These are phyloP conservation scores for Wickerhamiella brachini DNA, from an alignment of 805 yeast genomes.

Conservation along the genomic window DNA sequence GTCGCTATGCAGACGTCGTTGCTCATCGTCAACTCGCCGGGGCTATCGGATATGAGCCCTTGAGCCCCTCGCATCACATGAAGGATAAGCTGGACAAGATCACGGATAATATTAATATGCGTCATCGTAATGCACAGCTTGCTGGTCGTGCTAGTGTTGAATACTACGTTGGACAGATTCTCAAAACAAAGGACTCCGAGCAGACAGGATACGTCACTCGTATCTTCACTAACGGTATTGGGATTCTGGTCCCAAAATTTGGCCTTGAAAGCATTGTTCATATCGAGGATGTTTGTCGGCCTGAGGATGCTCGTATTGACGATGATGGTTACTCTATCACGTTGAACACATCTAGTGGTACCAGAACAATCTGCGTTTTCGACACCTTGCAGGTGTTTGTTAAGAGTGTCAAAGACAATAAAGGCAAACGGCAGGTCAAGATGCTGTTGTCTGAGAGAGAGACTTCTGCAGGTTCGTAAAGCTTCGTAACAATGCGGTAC, in stretches of 20 bases:
- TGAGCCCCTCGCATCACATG: constrained; percentile 73
- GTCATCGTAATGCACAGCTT: constrained; percentile 96
- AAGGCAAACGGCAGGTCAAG: constrained; percentile 88
- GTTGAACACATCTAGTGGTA: constrained; percentile 35
- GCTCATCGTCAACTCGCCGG: constrained; percentile 97
- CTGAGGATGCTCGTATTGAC: constrained; percentile 46
- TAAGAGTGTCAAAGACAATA: constrained; percentile 64
- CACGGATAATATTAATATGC: constrained; percentile 76
- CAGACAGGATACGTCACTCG: constrained; percentile 88
- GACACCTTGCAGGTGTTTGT: constrained; percentile 78
- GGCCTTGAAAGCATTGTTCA: constrained; percentile 92
- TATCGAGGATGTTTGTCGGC: constrained; percentile 49
- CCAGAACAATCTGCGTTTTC: constrained; percentile 49
- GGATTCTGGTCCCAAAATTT: constrained; percentile 85
- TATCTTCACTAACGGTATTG: constrained; percentile 89
- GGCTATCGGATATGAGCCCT: constrained; percentile 86
- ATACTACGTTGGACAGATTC: constrained; percentile 95
- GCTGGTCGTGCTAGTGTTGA: constrained; percentile 98
- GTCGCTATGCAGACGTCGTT: constrained; percentile 95
- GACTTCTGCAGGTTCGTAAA: no score
- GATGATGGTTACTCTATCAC: constrained; percentile 65
- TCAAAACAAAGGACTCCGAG: constrained; percentile 64
- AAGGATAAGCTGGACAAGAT: constrained; percentile 80
- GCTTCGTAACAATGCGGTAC: no score
- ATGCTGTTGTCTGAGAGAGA: constrained; percentile 28